phyloP scores from a whole-genome alignment of 2,329 filamentous ascomycete species.

The Ceratocystis eucalypticola region DNA sequence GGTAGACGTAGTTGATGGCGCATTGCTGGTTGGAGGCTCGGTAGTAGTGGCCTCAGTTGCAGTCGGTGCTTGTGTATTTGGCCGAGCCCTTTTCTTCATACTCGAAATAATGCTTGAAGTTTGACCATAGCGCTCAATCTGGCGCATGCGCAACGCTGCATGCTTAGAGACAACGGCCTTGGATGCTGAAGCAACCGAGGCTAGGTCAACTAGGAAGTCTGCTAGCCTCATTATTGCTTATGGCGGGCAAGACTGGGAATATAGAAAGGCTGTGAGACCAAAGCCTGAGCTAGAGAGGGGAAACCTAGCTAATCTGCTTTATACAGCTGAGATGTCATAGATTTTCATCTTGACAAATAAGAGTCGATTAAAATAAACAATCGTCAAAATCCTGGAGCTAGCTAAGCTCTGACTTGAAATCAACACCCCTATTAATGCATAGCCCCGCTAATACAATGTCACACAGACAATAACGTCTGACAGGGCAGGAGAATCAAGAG shows the following conservation, averaged over 20 bases:
- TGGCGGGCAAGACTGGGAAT: neutral
- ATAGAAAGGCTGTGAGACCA: neutral
- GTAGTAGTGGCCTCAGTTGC: neutral
- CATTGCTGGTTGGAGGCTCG: neutral
- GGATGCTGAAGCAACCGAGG: conserved; percentile 55
- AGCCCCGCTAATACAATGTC: conserved; percentile 1
- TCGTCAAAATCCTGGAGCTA: conserved; percentile 2
- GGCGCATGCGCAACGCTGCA: conserved; percentile 41
- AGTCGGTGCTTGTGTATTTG: neutral
- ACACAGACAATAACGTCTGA: neutral
- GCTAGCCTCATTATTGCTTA: conserved; percentile 41
- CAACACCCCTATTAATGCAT: neutral
- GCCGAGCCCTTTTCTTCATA: conserved; percentile 24
- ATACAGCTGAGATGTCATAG: neutral
- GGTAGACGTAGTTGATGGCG: neutral
- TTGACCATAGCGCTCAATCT: conserved; percentile 38
- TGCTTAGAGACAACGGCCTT: conserved; percentile 53
- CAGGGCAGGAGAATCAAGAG: neutral
- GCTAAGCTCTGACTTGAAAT: neutral
- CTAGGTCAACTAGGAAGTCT: conserved; percentile 54
- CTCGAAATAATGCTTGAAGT: conserved; percentile 33
- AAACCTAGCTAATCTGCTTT: neutral
- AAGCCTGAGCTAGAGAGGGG: neutral
- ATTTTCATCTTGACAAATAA: neutral
- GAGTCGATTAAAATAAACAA: neutral